Conservation (phyloP, 345 rosid species). For the Pugionium dolabratum region DNA sequence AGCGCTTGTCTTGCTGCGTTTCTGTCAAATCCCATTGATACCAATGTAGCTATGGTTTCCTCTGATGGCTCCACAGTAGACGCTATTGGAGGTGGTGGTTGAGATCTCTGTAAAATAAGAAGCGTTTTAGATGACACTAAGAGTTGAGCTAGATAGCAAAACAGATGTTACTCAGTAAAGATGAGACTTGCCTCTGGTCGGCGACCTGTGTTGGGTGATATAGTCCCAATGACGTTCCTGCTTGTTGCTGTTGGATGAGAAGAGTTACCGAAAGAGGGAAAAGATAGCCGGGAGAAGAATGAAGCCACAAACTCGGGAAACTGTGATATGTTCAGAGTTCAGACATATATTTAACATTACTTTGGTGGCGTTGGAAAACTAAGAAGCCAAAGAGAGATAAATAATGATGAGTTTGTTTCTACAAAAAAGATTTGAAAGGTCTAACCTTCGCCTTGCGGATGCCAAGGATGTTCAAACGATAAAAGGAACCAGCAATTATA, state of each 20-base stretch:
- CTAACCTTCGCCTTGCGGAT: slow-evolving; percentile 89
- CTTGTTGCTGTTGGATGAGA: slow-evolving; percentile 49
- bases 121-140: slow-evolving; percentile 18
- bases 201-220: slow-evolving; percentile 56
- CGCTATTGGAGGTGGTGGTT: slow-evolving; percentile 46
- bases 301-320: slow-evolving; percentile 74
- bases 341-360: slow-evolving; percentile 22
- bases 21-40: slow-evolving; percentile 90
- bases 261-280: slow-evolving; percentile 60
- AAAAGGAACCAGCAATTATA: slow-evolving; percentile 84
- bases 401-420: slow-evolving; percentile 5
- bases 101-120: slow-evolving; percentile 56
- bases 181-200: slow-evolving; percentile 61
- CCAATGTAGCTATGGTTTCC: slow-evolving; percentile 63
- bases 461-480: slow-evolving; percentile 73
- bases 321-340: slow-evolving; percentile 46
- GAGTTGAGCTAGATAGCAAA: slow-evolving; percentile 2
- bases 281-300: slow-evolving; percentile 69
- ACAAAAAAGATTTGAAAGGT: slow-evolving; percentile 10
- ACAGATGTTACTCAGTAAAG: slow-evolving; percentile 1
- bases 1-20: slow-evolving; percentile 82
- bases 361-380: not conserved
- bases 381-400: slow-evolving; percentile 12
- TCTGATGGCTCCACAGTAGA: slow-evolving; percentile 63
- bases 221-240: slow-evolving; percentile 44